Percentiles rank a stretch among this genome's conserved stretches.
Conservation (phyloP, 495 filamentous ascomycete species). For the Aspergillus egyptiacus region DNA sequence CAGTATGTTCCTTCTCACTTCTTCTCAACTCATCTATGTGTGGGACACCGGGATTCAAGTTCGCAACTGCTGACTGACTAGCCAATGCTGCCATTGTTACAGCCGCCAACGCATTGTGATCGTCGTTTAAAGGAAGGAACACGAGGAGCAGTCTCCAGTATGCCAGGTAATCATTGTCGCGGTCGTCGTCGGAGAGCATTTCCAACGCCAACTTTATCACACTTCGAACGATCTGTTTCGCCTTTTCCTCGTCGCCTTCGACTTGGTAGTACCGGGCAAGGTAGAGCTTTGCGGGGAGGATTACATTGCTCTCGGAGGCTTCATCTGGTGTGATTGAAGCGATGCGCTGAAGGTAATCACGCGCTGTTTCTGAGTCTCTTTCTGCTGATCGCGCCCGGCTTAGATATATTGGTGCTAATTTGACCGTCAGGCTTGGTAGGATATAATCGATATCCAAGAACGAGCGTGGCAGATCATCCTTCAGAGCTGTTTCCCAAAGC, state of each 20-base stretch:
- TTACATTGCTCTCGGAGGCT: constrained; percentile 14
- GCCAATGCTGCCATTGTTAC: constrained; percentile 18
- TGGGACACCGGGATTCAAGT: not conserved
- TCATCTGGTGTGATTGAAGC: constrained; percentile 13
- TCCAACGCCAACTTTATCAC: constrained; percentile 32
- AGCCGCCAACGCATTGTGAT: constrained; percentile 19
- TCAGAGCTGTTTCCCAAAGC: constrained; percentile 18
- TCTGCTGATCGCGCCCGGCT: constrained; percentile 10
- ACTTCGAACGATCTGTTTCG: constrained; percentile 22
- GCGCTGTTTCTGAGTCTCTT: constrained; percentile 9
- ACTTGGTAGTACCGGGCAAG: constrained; percentile 27
- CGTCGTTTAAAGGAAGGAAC: constrained; percentile 24
- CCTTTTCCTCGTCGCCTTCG: constrained; percentile 19
- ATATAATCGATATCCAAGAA: constrained; percentile 14
- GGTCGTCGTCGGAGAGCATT: constrained; percentile 39
- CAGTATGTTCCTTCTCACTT: not conserved
- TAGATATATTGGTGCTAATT: constrained; percentile 18
- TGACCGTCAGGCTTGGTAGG: constrained; percentile 15
- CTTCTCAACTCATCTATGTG: not conserved
- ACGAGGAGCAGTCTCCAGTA: constrained; percentile 26
- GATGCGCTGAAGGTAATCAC: constrained; percentile 11
- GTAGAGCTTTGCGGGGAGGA: constrained; percentile 18
- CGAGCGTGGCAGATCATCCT: constrained; percentile 16
- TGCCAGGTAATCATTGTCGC: constrained; percentile 36
- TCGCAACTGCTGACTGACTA: constrained; percentile 3